These are phyloP conservation scores for Niebla homalea DNA, from an alignment of 495 filamentous ascomycete genomes.

Conservation along the genomic window DNA sequence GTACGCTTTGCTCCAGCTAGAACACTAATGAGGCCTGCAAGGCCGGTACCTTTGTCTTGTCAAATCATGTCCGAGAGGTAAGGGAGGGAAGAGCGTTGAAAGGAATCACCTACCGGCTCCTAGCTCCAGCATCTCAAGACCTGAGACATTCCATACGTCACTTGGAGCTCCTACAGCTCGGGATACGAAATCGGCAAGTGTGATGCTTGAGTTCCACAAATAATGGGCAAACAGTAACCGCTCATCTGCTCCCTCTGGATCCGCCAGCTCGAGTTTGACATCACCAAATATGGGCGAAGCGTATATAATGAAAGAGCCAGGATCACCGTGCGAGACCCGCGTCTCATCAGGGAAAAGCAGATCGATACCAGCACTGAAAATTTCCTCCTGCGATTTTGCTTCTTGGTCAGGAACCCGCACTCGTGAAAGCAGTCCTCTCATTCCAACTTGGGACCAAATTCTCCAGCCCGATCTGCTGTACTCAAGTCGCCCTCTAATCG, in stretches of 20 bases:
- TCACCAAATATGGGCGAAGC: slow-evolving; percentile 43
- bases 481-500: too few species aligned
- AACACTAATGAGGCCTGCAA: slow-evolving; percentile 55
- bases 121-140: slow-evolving; percentile 43
- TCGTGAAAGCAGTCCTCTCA: slow-evolving; percentile 6
- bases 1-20: slow-evolving; percentile 50
- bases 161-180: slow-evolving; percentile 17
- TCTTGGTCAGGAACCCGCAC: slow-evolving; percentile 3
- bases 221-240: slow-evolving; percentile 66
- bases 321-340: slow-evolving; percentile 61
- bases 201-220: slow-evolving; percentile 71
- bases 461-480: not conserved
- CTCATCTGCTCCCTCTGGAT: slow-evolving; percentile 37
- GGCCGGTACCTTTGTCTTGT: slow-evolving; percentile 46
- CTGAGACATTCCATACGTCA: slow-evolving; percentile 34
- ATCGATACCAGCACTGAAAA: slow-evolving; percentile 47
- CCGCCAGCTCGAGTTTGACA: slow-evolving; percentile 32
- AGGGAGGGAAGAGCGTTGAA: not conserved
- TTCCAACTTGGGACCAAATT: not conserved
- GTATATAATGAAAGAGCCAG: slow-evolving; percentile 53
- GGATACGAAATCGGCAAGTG: slow-evolving; percentile 58
- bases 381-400: slow-evolving; percentile 40
- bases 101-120: slow-evolving; percentile 40
- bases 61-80: not conserved
- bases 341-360: slow-evolving; percentile 68